These are phyloP conservation scores for Ogataea glucozyma DNA, from an alignment of 805 yeast genomes.

Conservation along the genomic window DNA sequence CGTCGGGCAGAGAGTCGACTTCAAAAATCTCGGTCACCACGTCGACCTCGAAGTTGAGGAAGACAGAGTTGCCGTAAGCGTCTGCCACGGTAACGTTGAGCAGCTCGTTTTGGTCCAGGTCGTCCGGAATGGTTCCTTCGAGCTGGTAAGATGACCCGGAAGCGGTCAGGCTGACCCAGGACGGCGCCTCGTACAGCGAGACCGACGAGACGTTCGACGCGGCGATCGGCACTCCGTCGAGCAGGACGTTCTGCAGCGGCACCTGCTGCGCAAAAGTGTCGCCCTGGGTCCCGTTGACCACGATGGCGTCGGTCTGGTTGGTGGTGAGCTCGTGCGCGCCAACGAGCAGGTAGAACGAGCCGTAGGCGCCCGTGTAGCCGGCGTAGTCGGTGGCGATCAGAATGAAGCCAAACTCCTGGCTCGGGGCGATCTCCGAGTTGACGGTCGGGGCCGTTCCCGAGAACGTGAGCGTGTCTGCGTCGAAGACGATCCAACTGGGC, in stretches of 20 bases:
- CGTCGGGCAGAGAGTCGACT: conserved; percentile 48
- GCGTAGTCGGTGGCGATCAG: conserved; percentile 77
- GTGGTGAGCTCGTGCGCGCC: conserved; percentile 89
- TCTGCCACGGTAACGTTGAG: conserved; percentile 63
- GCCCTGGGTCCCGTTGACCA: conserved; percentile 68
- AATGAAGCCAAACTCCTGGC: conserved; percentile 64
- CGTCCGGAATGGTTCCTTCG: conserved; percentile 57
- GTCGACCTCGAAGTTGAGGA: conserved; percentile 57
- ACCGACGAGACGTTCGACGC: conserved; percentile 56
- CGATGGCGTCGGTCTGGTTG: conserved; percentile 52
- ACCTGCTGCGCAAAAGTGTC: conserved; percentile 53
- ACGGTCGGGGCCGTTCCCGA: conserved; percentile 87
- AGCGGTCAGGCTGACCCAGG: conserved; percentile 51
- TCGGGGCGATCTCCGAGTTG: conserved; percentile 86
- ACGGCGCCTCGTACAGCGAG: conserved; percentile 53
- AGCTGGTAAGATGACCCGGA: conserved; percentile 45
- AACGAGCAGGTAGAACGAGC: conserved; percentile 68
- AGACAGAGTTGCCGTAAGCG: conserved; percentile 58
- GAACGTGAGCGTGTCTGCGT: conserved; percentile 61
- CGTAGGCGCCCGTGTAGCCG: conserved; percentile 72
- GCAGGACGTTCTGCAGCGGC: conserved; percentile 62
- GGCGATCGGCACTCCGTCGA: conserved; percentile 59
- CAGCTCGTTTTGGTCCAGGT: conserved; percentile 37
- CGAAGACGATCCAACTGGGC: conserved; percentile 86
- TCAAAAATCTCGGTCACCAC: conserved; percentile 58